Evolutionary conservation across 208 protist species (phyloP).

Genomic region (Acanthamoeba sp.): DNA sequence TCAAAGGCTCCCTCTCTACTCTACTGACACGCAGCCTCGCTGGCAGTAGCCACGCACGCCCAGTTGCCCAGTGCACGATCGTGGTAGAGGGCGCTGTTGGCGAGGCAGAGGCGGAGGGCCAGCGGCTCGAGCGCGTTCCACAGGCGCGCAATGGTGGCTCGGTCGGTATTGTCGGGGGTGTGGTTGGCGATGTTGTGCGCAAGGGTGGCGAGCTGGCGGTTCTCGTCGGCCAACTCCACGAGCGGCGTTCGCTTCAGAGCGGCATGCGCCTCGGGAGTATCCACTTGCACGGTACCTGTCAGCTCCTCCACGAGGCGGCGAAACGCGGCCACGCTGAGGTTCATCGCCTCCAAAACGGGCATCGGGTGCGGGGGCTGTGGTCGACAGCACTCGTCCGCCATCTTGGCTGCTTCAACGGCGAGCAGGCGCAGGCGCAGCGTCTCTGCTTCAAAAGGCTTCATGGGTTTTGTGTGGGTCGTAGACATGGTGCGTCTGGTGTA

Average conservation of each 20-base stretch:
- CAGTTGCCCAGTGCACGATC: too few relatives aligned
- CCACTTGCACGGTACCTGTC: neutral
- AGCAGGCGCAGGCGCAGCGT: neutral
- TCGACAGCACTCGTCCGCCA: neutral
- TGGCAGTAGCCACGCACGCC: too few relatives aligned
- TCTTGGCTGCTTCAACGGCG: neutral
- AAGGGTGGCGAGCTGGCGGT: neutral
- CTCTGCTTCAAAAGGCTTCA: neutral
- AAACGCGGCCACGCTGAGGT: neutral
- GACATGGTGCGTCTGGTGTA: too few relatives aligned
- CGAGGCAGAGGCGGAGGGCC: neutral
- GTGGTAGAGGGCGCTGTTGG: neutral
- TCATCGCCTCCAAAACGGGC: neutral
- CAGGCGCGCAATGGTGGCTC: neutral
- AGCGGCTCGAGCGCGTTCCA: neutral
- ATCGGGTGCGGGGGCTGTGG: neutral
- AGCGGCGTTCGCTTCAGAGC: neutral
- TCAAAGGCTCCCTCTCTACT: too few relatives aligned
- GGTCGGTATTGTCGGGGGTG: neutral
- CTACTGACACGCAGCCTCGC: too few relatives aligned
- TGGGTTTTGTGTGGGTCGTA: too few relatives aligned
- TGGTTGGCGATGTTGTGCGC: slow-evolving; percentile 3
- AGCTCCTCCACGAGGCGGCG: neutral
- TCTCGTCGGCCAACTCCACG: neutral
- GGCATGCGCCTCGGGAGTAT: neutral